These are phyloP conservation scores for Kwoniella dejecticola DNA, from an alignment of 768 basidiomycete genomes.

Conservation along the genomic window DNA sequence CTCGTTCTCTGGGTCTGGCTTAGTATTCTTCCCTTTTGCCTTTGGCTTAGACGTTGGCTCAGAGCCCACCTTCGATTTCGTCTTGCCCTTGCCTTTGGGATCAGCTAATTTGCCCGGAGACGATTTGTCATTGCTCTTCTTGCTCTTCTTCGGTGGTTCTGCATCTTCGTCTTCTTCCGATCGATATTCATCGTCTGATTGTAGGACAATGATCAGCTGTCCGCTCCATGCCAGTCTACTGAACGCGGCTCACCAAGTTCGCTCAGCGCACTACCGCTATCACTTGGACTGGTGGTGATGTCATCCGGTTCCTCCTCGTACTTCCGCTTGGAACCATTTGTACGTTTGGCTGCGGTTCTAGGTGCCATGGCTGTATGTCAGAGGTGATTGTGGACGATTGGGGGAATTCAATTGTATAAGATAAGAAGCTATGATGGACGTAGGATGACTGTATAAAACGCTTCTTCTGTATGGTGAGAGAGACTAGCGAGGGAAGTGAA, in stretches of 20 bases:
- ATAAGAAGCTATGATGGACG: too few relatives aligned
- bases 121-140: background rate
- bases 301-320: background rate
- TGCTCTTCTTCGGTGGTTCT: background rate
- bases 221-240: too few relatives aligned
- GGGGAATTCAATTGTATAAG: too few relatives aligned
- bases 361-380: conserved; percentile 1
- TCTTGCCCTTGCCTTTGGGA: background rate
- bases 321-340: conserved; percentile 1
- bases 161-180: background rate
- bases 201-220: too few relatives aligned
- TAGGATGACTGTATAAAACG: too few relatives aligned
- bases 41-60: background rate
- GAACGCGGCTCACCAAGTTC: too few relatives aligned
- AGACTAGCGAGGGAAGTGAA: too few relatives aligned
- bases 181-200: background rate
- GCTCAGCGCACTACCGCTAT: too few relatives aligned
- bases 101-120: background rate
- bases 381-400: too few relatives aligned
- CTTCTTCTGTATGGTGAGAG: too few relatives aligned
- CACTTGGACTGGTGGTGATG: too few relatives aligned
- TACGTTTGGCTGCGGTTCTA: background rate
- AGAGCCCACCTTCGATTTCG: background rate
- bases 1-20: background rate
- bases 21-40: background rate